phyloP scores from a whole-genome alignment of 176 grass and related monocot genomes.

The Cenchrus fungigraminus region DNA sequence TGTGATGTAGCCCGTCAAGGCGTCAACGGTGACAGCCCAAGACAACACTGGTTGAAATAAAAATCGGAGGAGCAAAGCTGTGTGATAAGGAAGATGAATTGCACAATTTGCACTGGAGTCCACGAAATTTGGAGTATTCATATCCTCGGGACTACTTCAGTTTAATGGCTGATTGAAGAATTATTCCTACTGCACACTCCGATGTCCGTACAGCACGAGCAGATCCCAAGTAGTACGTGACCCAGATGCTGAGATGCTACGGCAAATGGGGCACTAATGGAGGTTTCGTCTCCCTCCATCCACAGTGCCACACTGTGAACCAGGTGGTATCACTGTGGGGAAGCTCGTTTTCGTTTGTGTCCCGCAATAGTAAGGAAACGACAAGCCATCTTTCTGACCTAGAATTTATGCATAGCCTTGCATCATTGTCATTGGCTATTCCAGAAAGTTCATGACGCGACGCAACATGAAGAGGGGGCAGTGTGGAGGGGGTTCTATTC shows the following conservation, averaged over 20 bases:
- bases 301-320: background rate
- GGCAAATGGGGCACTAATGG: background rate
- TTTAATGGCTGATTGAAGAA: background rate
- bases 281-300: conserved; percentile 2
- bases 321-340: background rate
- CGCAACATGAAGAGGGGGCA: background rate
- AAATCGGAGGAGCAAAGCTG: background rate
- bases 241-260: conserved; percentile 3
- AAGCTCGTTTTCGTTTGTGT: conserved; percentile 15
- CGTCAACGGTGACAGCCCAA: conserved; percentile 30
- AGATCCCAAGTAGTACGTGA: background rate
- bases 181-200: background rate
- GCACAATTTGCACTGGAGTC: background rate
- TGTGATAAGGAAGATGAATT: background rate
- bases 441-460: conserved; percentile 13
- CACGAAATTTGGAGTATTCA: background rate
- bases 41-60: conserved; percentile 8
- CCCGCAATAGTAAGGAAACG: conserved; percentile 1
- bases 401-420: background rate
- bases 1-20: conserved; percentile 31
- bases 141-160: background rate
- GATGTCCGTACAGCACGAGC: background rate
- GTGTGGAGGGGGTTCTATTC: background rate
- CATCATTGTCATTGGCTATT: background rate
- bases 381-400: background rate